Evolutionary conservation across 257 asterid species (phyloP).

Genomic region (Mitragyna speciosa): DNA sequence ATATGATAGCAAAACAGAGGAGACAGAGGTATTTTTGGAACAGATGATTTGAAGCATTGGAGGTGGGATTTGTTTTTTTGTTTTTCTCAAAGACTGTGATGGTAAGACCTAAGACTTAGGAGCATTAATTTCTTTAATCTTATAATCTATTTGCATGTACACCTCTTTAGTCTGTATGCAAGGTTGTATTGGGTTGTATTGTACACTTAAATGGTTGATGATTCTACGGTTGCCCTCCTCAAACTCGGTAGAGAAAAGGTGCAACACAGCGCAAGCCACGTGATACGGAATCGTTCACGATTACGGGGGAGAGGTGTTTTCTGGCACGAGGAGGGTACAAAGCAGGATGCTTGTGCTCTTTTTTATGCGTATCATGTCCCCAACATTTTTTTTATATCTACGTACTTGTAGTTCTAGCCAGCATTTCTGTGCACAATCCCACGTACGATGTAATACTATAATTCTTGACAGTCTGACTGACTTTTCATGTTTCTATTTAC

Average conservation of each 20-base stretch:
- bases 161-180: too few relatives aligned
- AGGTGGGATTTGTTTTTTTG: too few relatives aligned
- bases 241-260: conserved; percentile 11
- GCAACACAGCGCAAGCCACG: conserved; percentile 52
- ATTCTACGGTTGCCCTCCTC: not conserved
- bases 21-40: too few relatives aligned
- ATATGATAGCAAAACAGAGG: too few relatives aligned
- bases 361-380: not conserved
- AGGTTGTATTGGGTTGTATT: not conserved
- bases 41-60: too few relatives aligned
- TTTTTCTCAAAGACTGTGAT: not conserved
- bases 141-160: not conserved
- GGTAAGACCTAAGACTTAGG: not conserved
- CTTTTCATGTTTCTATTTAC: not conserved
- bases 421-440: too few relatives aligned
- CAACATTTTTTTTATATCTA: too few relatives aligned
- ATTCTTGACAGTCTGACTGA: not conserved
- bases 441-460: not conserved
- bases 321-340: conserved; percentile 14
- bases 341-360: not conserved
- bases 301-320: conserved; percentile 19
- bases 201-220: not conserved
- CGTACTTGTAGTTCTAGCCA: not conserved
- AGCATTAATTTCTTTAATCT: too few relatives aligned
- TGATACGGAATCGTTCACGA: conserved; percentile 37